phyloP scores from a whole-genome alignment of 768 basidiomycete species.

The Boletus rex-veris region DNA sequence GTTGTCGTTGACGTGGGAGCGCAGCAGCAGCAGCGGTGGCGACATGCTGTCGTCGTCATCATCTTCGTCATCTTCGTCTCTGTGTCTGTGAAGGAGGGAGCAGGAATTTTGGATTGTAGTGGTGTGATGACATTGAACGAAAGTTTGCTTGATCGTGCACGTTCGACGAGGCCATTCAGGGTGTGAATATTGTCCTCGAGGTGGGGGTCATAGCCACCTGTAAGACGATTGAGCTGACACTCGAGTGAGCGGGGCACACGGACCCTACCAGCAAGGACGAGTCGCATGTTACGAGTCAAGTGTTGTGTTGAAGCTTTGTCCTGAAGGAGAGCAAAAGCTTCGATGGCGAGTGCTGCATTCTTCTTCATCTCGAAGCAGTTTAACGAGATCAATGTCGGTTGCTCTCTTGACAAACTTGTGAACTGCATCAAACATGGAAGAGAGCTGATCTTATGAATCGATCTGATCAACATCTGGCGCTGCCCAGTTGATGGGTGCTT shows the following conservation, averaged over 20 bases:
- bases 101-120: no score
- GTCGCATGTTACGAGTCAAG: constrained; percentile 44
- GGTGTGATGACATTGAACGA: constrained; percentile 57
- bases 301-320: constrained; percentile 20
- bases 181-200: no score
- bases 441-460: no score
- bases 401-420: constrained; percentile 39
- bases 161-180: constrained; percentile 52
- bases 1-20: no score
- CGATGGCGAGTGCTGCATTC: constrained; percentile 77
- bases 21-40: no score
- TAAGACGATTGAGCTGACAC: neutral
- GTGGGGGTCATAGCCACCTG: constrained; percentile 95
- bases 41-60: no score
- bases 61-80: no score
- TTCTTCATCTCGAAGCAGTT: constrained; percentile 98
- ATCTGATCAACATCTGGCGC: no score
- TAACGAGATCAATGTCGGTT: constrained; percentile 78
- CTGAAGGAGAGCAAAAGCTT: constrained; percentile 64
- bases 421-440: no score
- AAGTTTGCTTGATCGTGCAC: constrained; percentile 52
- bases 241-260: neutral
- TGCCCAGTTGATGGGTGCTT: no score
- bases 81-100: no score
- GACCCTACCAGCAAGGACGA: constrained; percentile 72